Conservation (phyloP, 2,329 filamentous ascomycete species). For the Talaromyces sp. region DNA sequence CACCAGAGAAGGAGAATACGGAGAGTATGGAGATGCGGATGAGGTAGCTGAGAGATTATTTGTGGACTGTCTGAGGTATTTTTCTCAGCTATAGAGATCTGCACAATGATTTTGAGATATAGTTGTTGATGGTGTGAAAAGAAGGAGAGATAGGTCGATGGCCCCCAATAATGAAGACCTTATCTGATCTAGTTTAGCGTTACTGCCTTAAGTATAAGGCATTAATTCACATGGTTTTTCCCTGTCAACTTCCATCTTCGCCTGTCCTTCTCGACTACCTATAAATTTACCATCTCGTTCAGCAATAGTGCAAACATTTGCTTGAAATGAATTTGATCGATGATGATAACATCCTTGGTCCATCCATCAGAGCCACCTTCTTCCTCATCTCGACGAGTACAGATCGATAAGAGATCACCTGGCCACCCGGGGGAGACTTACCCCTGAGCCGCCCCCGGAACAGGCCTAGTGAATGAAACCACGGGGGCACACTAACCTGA, state of each 20-base stretch:
- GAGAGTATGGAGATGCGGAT: not conserved
- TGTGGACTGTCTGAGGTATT: not conserved
- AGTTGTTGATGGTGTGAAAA: not conserved
- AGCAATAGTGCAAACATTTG: no score
- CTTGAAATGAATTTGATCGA: conserved; percentile 14
- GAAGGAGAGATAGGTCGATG: not conserved
- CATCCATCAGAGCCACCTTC: not conserved
- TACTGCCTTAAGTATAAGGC: not conserved
- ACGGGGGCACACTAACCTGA: not conserved
- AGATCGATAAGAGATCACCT: not conserved
- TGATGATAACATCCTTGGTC: conserved; percentile 7
- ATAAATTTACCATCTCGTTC: no score
- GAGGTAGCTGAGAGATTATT: not conserved
- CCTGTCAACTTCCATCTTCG: conserved; percentile 1
- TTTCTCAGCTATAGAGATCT: not conserved
- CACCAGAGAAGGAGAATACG: not conserved
- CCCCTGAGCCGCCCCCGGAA: not conserved
- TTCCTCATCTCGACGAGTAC: not conserved
- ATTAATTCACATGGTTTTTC: not conserved
- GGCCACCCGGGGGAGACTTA: not conserved
- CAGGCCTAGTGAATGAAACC: conserved; percentile 3
- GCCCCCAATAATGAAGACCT: not conserved
- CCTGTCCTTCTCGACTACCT: no score
- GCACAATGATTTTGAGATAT: no score
- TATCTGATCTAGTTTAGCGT: not conserved